Evolutionary conservation across 805 yeast genomes (phyloP), one percentile per base, ranked within the genome.

Genomic region (Spathaspora boniae): DNA sequence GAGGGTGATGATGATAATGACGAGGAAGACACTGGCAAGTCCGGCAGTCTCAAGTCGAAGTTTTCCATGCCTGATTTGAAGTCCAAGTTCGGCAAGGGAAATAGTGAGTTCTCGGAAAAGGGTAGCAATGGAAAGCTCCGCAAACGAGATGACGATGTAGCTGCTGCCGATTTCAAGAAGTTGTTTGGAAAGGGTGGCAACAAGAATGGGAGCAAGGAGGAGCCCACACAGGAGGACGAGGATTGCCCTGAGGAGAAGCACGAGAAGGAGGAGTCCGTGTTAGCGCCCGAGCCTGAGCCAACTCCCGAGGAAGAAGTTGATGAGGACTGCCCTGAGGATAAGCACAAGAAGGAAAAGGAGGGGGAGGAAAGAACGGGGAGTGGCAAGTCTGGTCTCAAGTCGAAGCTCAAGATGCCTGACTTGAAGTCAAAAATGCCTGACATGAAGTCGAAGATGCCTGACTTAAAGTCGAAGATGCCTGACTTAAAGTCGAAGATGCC

Each of bases 1-100:
- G 34, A 19, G 9, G 12, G 11, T 16, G 33, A 14, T 12, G 41
- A 30, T 25, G 29, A 20, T 22, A 31, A 21, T 9, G 40, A 38
- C 23, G 38, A 22, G 16, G 19, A 16, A 24, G 30, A 30, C 20
- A 17, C 11, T 8, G 7, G n/a, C n/a, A n/a, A n/a, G n/a, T n/a
- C 11, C 23, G 26, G 27, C 4, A 26, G 26, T 19, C 19, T 24
- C 16, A 11, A 12, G 17, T 9, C 25, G n/a, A 22, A 22, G 25
- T 22, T 22, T n/a, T 22, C 25, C 25, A 22, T 22, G 25, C 25
- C 25, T n/a, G 25, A 22, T 22, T 22, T 22, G n/a, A 22, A 22
- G 12, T 30, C 33, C 30, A 30, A 30, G n/a, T 17, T 30, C 12
- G 32, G 33, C 16, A 30, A 30, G 16, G 25, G 15, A 17, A 30